Evolutionary conservation across 169 alveolate species (phyloP), one percentile per base, ranked within the genome.

Genomic region (Eimeria nieschulzi): DNA sequence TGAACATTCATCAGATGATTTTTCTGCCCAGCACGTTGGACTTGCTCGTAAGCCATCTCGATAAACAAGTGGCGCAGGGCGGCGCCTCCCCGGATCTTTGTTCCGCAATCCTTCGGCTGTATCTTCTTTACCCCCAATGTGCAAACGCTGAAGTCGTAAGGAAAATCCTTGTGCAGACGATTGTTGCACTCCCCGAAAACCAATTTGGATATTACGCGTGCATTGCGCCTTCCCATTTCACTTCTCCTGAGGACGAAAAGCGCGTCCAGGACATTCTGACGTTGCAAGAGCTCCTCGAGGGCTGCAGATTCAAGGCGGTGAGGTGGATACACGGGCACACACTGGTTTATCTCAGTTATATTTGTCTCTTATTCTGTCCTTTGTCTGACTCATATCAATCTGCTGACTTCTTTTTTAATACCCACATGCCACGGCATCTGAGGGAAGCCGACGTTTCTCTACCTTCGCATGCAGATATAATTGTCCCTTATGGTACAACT

Each of bases 51-150:
- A 78, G 54, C 64, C 86, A 78, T 55, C 70, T 78, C 33, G 86
- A 78, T 25, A 78, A 53, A 51, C 71, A 68, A 51, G 55, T 78
- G 10, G 86, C 86, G 17, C 19, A 12, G 12, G 86, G 86, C 10
- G 86, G 86, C 9, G 86, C 86, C 53, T 78, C 86, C 83, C 87
- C 73, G n/a, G 92, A 87, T 10, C 55, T 80, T 5, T 87, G 92
- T 46, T 56, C 79, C 1, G 87, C 92, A 2, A 79, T 87, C n/a
- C 85, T 87, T n/a, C 26, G 83, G 55, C 70, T 87, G 23, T 87
- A 87, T 19, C 76, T 87, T n/a, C 92, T 87, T 8, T 87, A 87
- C 26, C 92, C 92, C n/a, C 92, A 87, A 79, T 87, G 92, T 33
- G 82, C 83, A n/a, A 54, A 79, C 25, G 92, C 76, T 17, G 92